Evolutionary conservation across 257 asterid genomes (phyloP).

Genomic region (Jasminum sambac): DNA sequence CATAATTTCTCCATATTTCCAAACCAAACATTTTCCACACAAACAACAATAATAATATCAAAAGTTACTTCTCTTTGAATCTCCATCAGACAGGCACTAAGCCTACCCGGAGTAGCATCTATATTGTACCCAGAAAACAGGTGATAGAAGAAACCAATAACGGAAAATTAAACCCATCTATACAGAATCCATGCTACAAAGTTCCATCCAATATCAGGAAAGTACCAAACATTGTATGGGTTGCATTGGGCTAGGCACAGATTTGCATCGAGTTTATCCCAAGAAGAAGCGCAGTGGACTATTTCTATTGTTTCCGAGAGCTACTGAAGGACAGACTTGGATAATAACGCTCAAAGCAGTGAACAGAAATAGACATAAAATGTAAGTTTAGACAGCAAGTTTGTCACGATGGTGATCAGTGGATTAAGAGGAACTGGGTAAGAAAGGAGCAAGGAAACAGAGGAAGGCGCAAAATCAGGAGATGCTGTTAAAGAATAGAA

Average conservation of each 20-base stretch:
- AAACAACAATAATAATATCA: too few species aligned
- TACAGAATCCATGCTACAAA: background rate
- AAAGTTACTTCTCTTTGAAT: too few species aligned
- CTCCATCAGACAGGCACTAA: too few species aligned
- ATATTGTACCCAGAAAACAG: background rate
- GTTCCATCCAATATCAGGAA: background rate
- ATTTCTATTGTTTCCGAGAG: background rate
- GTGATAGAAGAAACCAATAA: background rate
- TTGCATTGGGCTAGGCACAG: background rate
- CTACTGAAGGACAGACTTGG: background rate
- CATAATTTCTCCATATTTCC: too few species aligned
- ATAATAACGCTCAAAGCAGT: background rate
- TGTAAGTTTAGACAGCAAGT: background rate
- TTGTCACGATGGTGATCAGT: too few species aligned
- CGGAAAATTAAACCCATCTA: background rate
- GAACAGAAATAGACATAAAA: background rate
- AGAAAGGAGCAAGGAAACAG: too few species aligned
- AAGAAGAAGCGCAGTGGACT: slow-evolving; percentile 5
- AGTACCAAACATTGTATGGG: background rate
- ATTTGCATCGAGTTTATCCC: slow-evolving; percentile 1
- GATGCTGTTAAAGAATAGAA: too few species aligned
- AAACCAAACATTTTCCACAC: too few species aligned
- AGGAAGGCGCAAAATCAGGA: too few species aligned
- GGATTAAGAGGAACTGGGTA: too few species aligned
- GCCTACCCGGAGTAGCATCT: background rate